phyloP scores from a whole-genome alignment of 2,329 filamentous ascomycete species.

The Fusarium compactum region DNA sequence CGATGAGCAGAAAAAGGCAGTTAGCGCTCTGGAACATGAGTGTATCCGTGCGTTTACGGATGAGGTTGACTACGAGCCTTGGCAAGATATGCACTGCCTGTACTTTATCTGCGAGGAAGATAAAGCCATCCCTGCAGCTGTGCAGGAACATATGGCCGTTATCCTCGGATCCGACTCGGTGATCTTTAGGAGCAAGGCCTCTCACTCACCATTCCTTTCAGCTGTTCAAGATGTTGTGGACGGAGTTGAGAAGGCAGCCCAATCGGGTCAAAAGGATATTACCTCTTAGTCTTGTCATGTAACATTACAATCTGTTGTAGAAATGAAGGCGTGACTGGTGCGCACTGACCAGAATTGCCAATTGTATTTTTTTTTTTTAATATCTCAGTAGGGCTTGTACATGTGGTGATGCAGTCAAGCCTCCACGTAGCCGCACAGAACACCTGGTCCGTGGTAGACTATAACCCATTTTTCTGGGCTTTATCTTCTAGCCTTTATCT shows the following conservation, averaged over 20 bases:
- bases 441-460: too few relatives aligned
- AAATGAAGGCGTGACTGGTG: not conserved
- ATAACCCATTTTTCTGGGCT: too few relatives aligned
- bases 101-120: constrained; percentile 17
- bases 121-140: constrained; percentile 1
- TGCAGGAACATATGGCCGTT: constrained; percentile 11
- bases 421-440: too few relatives aligned
- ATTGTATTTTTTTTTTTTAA: too few relatives aligned
- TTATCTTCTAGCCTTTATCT: too few relatives aligned
- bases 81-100: constrained; percentile 13
- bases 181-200: constrained; percentile 1
- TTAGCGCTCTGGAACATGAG: constrained; percentile 4
- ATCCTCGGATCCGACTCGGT: not conserved
- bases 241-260: constrained; percentile 5
- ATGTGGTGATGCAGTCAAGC: too few relatives aligned
- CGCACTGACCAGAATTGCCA: too few relatives aligned
- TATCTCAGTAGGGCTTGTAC: too few relatives aligned
- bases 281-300: not conserved
- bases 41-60: constrained; percentile 17
- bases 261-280: not conserved
- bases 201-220: constrained; percentile 20
- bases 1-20: not conserved
- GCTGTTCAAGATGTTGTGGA: constrained; percentile 1
- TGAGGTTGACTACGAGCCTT: not conserved
- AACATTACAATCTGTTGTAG: not conserved